These are phyloP conservation scores for Saccharum officinarum DNA, from an alignment of 176 grass and related monocot genomes.

Conservation along the genomic window DNA sequence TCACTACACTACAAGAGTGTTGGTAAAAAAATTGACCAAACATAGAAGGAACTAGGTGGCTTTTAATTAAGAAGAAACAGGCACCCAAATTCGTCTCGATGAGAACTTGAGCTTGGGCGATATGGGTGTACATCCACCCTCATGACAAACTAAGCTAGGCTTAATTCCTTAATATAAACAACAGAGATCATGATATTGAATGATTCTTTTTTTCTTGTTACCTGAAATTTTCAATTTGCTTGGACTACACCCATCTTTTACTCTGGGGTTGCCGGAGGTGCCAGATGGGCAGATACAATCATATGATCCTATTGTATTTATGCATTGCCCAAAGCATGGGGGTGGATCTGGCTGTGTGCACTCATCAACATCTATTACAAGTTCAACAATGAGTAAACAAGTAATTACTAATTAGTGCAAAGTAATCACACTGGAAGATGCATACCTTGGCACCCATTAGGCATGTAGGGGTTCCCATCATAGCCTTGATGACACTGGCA, in stretches of 20 bases:
- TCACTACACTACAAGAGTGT: not conserved
- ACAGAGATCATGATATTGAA: not conserved
- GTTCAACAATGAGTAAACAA: not conserved
- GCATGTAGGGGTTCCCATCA: conserved; percentile 54
- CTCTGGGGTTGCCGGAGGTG: not conserved
- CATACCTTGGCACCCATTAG: conserved; percentile 22
- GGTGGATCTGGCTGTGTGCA: not conserved
- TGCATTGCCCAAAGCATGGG: not conserved
- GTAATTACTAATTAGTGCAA: not conserved
- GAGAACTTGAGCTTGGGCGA: not conserved
- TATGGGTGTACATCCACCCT: not conserved
- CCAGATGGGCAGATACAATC: not conserved
- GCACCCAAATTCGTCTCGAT: not conserved
- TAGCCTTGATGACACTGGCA: conserved; percentile 51
- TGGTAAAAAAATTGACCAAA: not conserved
- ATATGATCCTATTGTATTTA: conserved; percentile 9
- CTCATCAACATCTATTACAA: not conserved
- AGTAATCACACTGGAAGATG: not conserved
- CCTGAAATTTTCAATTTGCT: not conserved
- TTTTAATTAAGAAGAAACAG: not conserved
- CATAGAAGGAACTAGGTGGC: not conserved
- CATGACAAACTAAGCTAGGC: not conserved
- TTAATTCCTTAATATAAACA: not conserved
- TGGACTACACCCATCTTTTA: conserved; percentile 1
- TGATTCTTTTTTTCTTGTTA: not conserved